Conservation (phyloP, 495 filamentous ascomycete species). For the Tetracladium marchalianum region DNA sequence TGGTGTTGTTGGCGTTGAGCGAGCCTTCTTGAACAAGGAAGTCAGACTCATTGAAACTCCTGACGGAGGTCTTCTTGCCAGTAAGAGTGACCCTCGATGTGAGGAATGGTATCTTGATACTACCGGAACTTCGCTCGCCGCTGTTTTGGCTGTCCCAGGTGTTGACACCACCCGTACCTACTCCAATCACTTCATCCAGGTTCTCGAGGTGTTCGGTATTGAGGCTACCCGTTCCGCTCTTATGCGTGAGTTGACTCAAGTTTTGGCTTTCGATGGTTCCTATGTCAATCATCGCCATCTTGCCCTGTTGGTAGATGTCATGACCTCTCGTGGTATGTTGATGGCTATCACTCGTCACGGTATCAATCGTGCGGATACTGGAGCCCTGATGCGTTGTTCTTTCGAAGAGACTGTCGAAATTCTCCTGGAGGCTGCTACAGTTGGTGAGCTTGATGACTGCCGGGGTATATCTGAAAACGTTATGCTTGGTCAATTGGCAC, state of each 20-base stretch:
- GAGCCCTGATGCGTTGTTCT: constrained; percentile 97
- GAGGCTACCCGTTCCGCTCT: constrained; percentile 83
- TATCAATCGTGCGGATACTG: constrained; percentile 96
- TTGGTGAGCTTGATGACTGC: constrained; percentile 94
- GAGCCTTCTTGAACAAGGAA: constrained; percentile 86
- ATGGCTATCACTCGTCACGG: constrained; percentile 96
- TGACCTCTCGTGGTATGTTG: constrained; percentile 88
- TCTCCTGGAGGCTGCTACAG: constrained; percentile 84
- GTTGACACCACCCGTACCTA: constrained; percentile 86
- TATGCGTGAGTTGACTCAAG: constrained; percentile 76
- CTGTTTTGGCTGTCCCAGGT: constrained; percentile 76
- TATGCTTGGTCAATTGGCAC: constrained; percentile 94
- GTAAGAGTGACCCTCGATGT: constrained; percentile 61
- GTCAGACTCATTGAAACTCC: constrained; percentile 47
- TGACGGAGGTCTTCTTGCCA: constrained; percentile 58
- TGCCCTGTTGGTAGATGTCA: constrained; percentile 92
- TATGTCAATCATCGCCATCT: constrained; percentile 99
- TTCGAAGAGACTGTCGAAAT: constrained; percentile 99
- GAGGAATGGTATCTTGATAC: constrained; percentile 95
- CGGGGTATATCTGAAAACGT: constrained; percentile 97
- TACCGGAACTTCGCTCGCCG: constrained; percentile 70
- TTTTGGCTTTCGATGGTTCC: constrained; percentile 93
- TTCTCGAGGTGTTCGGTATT: constrained; percentile 90
- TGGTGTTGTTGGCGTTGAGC: constrained; percentile 77
- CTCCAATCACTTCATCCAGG: constrained; percentile 90